Percentiles rank a stretch among this genome's conserved stretches.
Conservation (phyloP, 2,329 filamentous ascomycete genomes). For the Monosporascus cannonballus region DNA sequence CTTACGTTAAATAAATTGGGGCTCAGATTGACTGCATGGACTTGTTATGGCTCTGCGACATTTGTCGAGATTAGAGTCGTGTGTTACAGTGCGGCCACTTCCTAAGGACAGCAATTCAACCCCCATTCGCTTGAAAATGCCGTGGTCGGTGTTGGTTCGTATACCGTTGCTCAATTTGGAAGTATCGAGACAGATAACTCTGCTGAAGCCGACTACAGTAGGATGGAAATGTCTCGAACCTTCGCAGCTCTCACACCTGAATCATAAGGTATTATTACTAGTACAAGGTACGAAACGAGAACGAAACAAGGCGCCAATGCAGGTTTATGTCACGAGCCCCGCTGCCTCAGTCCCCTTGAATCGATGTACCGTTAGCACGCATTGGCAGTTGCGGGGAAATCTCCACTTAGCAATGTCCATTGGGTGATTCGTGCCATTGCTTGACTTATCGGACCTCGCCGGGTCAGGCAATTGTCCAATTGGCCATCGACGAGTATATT, state of each 20-base stretch:
- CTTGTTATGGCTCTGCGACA: neutral
- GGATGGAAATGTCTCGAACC: neutral
- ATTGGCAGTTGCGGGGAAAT: neutral
- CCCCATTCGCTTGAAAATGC: neutral
- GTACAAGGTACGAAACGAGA: neutral
- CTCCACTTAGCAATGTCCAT: neutral
- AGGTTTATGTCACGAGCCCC: neutral
- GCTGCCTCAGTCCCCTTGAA: neutral
- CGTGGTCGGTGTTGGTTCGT: neutral
- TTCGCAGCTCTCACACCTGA: neutral
- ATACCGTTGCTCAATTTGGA: neutral
- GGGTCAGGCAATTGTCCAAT: neutral
- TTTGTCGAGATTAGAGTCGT: neutral
- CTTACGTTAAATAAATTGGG: neutral
- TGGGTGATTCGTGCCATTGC: neutral
- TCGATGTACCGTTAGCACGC: neutral
- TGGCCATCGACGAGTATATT: neutral
- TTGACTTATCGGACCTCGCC: neutral
- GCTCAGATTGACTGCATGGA: neutral
- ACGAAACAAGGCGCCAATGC: neutral
- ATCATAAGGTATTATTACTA: neutral
- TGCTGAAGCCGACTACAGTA: neutral
- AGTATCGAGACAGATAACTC: neutral
- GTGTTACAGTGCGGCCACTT: neutral
- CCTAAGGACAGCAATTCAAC: neutral